Base-by-base conservation (phyloP, 23 red algal genomes). In the Gracilaria domingensis region DNA sequence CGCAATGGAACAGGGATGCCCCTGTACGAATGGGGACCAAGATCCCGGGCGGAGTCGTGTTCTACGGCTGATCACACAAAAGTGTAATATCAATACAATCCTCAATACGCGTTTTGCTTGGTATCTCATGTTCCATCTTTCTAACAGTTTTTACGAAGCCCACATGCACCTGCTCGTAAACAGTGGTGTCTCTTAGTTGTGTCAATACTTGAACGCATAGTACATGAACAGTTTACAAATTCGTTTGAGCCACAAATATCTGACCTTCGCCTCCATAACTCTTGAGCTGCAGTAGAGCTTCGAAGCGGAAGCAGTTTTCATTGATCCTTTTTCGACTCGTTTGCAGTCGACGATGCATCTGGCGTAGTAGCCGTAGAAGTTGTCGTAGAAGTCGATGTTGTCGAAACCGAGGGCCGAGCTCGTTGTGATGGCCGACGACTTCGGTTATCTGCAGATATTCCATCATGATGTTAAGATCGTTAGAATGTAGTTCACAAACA, bases 11-110 rank as follows among this genome's bases (percentile, higher is more conserved):
- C 39, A 75, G 24, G 81, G 53, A 55, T 42, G 81, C 91, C 34
- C 82, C 72, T 18, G 70, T 81, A 55, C 76, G 91, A 30, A 40
- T 93, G 4, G 91, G 91, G 13, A 87, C 82, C 66, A 93, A 93
- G 57, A 86, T 93, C 47, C 91, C 91, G 4, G 91, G 91, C 3
- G 91, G 91, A 9, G 91, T 93, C 4, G 91, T 93, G 28, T 93
- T 93, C 71, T 86, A 81, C 55, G 75, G 67, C 24, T 45, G 24
- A 70, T 80, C 34, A n/a, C 38, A 18, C 24, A 55, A 1, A 17
- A 17, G 51, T 55, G 51, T 20, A 55, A 18, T 55, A 55, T 55
- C 51, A 55, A 55, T 55, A 20, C 51, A 14, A 62, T 62, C 24
- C 24, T 62, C 59, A 2, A 62, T 62, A 30, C 59, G n/a, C n/a